Percentiles rank a stretch among this genome's conserved stretches.
Conservation (phyloP, 1,139 yeast species). For the Blastobotrys raffinosifermentans region DNA sequence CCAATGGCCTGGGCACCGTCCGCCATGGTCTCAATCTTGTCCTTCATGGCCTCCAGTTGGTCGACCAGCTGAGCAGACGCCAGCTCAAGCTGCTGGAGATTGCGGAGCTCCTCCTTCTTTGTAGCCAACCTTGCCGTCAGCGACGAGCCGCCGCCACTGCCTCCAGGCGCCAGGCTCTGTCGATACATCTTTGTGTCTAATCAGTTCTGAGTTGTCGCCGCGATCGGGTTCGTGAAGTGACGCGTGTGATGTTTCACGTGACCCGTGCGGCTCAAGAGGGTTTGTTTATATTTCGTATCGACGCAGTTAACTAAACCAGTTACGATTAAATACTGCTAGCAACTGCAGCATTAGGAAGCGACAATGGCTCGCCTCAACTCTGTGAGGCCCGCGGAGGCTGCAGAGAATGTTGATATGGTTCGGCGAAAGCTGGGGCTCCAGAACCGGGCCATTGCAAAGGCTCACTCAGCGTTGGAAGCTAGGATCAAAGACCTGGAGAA, state of each 20-base stretch:
- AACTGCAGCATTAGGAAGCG: too few species aligned
- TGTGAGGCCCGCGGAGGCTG: conserved; percentile 4
- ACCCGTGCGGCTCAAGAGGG: not conserved
- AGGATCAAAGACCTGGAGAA: conserved; percentile 21
- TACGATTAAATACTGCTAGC: not conserved
- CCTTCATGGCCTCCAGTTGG: conserved; percentile 46
- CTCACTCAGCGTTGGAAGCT: conserved; percentile 23
- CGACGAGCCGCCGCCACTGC: conserved; percentile 8
- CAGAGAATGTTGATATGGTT: conserved; percentile 20
- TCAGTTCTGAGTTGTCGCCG: too few species aligned
- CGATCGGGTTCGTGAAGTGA: too few species aligned
- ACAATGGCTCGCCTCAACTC: conserved; percentile 11
- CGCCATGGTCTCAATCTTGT: conserved; percentile 45
- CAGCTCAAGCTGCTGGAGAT: conserved; percentile 44
- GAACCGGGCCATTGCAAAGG: conserved; percentile 25
- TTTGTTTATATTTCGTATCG: not conserved
- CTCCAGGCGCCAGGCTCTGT: not conserved
- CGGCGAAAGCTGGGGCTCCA: conserved; percentile 23
- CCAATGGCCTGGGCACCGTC: conserved; percentile 50
- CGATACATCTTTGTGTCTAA: conserved; percentile 25
- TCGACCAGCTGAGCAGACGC: conserved; percentile 44
- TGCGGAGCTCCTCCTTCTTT: conserved; percentile 49
- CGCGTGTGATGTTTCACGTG: too few species aligned
- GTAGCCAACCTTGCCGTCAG: conserved; percentile 28
- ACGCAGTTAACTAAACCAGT: not conserved